Base-by-base conservation (phyloP, 345 rosid genomes). In the Populus alba region DNA sequence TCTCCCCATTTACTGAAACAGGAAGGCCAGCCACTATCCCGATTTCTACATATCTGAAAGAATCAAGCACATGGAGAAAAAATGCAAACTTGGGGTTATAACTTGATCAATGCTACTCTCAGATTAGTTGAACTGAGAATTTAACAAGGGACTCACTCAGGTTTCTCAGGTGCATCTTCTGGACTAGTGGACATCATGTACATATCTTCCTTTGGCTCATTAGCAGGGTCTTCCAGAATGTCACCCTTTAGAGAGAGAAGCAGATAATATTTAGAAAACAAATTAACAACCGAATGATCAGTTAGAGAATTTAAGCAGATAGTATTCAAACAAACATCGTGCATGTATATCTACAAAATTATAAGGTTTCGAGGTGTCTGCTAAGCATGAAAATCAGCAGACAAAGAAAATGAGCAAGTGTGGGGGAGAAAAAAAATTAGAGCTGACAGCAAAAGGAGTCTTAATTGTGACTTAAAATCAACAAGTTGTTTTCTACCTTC, bases 161-260 rank as follows among this genome's bases (percentile, higher is more conserved):
- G 90, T 78, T 86, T 65, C 80, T 88, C 79, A 16, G 98, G 97
- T 74, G 99, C 99, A 80, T 89, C 95, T 85, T 91, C 97, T 0
- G 98, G 99, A 78, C 91, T 91, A n/a, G 87, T 89, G 72, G 88
- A 81, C 95, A 94, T 89, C 98, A 96, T 96, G 82, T 88, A 94
- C 98, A 96, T 96, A 66, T 96, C 97, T 79, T 89, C 90, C 77
- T 92, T 88, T 0, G 99, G 97, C 88, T 94, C 97, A 51, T 89
- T 92, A 33, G 91, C 94, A 7, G 98, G 99, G 80, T 96, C 95
- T 87, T 96, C 98, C 87, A 96, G 83, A 61, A 96, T 87, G 85
- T 96, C 99, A 47, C 99, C 97, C 97, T 95, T 81, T 67, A 78
- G 76, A 59, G 71, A 76, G 51, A 63, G 66, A 71, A 59, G 47